Evolutionary conservation across 106 monocot species (phyloP).

Genomic region (Allium sativum): DNA sequence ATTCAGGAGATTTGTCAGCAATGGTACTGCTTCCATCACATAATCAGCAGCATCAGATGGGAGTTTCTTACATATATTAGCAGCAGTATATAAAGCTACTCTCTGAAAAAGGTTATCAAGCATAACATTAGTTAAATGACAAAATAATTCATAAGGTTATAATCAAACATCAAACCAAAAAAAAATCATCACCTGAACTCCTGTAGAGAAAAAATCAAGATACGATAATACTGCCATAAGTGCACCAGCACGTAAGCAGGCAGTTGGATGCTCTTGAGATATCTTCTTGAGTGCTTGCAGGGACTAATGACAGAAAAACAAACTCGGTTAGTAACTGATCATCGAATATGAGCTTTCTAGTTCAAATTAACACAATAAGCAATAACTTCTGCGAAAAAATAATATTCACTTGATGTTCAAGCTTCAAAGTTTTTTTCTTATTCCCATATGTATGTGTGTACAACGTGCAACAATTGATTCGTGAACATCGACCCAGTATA

Average conservation of each 20-base stretch:
- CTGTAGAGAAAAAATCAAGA: conserved; percentile 99
- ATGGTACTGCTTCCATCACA: conserved; percentile 97
- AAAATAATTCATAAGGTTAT: not conserved
- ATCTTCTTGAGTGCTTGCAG: conserved; percentile 98
- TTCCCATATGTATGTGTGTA: too few relatives aligned
- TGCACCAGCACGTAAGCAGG: conserved; percentile 93
- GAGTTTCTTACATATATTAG: conserved; percentile 97
- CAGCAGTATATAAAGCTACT: conserved; percentile 92
- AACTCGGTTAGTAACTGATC: too few relatives aligned
- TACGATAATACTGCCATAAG: conserved; percentile 99
- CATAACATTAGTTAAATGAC: not conserved
- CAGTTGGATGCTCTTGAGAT: conserved; percentile 91
- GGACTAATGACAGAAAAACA: conserved; percentile 43
- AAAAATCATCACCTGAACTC: conserved; percentile 68
- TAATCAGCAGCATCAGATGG: conserved; percentile 98
- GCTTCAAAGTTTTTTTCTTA: too few relatives aligned
- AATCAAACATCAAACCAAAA: not conserved
- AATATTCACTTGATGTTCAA: too few relatives aligned
- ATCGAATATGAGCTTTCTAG: too few relatives aligned
- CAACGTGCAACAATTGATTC: too few relatives aligned
- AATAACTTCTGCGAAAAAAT: too few relatives aligned
- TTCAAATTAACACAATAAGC: too few relatives aligned
- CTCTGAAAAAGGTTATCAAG: conserved; percentile 41
- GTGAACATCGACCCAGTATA: too few relatives aligned
- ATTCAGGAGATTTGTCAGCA: conserved; percentile 91